Conservation (phyloP, 352 stramenopile species). For the Globisporangium cylindrosporum region DNA sequence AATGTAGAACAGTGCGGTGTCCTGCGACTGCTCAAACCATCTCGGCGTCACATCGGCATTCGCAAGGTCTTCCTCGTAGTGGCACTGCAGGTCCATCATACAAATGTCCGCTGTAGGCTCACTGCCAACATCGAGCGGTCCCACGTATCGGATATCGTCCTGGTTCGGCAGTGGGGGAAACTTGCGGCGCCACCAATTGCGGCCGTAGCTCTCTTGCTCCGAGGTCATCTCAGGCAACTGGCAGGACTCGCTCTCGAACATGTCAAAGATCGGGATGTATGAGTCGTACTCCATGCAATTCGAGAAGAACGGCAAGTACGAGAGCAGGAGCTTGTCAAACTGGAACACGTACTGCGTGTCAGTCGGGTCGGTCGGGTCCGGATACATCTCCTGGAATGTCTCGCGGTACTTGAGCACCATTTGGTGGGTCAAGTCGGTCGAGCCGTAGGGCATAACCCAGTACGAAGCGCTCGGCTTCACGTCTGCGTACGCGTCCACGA, state of each 20-base stretch:
- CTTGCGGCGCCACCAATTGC: constrained; percentile 64
- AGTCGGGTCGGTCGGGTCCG: constrained; percentile 41
- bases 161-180: constrained; percentile 91
- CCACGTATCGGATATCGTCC: constrained; percentile 92
- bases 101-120: constrained; percentile 93
- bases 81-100: constrained; percentile 84
- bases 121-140: constrained; percentile 81
- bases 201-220: constrained; percentile 55
- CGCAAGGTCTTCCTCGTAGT: constrained; percentile 92
- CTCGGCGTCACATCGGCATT: constrained; percentile 88
- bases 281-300: constrained; percentile 97
- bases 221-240: constrained; percentile 81
- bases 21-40: constrained; percentile 94
- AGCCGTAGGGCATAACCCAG: constrained; percentile 72
- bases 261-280: constrained; percentile 91
- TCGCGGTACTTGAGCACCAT: constrained; percentile 94
- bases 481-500: constrained; percentile 72
- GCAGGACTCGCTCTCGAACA: constrained; percentile 92
- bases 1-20: constrained; percentile 90
- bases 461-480: constrained; percentile 53
- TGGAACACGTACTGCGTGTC: constrained; percentile 60
- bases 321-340: constrained; percentile 84
- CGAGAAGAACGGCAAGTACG: constrained; percentile 96
- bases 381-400: constrained; percentile 92
- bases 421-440: constrained; percentile 73